A percentile compares a stretch with the other conserved stretches of the same genome.
Conservation (phyloP, 1,139 yeast genomes). For the Debaryomyces udenii region DNA sequence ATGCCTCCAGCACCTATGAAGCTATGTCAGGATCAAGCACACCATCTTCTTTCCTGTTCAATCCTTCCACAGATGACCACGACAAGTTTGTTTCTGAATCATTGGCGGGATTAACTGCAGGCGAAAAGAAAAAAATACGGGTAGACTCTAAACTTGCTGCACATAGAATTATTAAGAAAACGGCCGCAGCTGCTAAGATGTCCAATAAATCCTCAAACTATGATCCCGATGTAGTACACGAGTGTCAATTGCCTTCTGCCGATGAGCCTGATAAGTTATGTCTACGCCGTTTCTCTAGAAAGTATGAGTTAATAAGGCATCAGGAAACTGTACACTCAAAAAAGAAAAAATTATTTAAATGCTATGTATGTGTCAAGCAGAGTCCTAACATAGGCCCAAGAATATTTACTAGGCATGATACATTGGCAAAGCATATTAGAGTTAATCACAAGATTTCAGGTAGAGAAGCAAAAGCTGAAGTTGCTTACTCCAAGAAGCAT, state of each 20-base stretch:
- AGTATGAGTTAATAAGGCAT: constrained; percentile 91
- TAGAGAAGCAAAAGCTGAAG: constrained; percentile 62
- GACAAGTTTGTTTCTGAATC: constrained; percentile 31
- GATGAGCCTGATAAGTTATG: constrained; percentile 62
- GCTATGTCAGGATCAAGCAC: constrained; percentile 17
- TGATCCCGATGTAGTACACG: constrained; percentile 54
- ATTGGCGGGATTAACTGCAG: constrained; percentile 25
- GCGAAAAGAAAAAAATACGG: constrained; percentile 27
- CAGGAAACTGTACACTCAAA: constrained; percentile 95
- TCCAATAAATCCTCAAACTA: constrained; percentile 47
- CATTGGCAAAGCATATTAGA: constrained; percentile 88
- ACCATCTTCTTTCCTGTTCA: constrained; percentile 20
- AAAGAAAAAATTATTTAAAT: constrained; percentile 81
- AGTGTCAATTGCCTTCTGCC: constrained; percentile 51
- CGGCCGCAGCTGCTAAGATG: constrained; percentile 23
- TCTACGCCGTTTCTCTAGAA: constrained; percentile 83
- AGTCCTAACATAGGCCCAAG: constrained; percentile 54
- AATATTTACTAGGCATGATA: constrained; percentile 93
- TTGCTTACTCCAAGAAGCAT: constrained; percentile 50
- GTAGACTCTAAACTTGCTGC: constrained; percentile 35
- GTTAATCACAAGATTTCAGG: constrained; percentile 81
- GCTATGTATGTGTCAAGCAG: constrained; percentile 79
- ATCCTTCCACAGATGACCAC: constrained; percentile 26
- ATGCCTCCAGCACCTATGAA: constrained; percentile 14
- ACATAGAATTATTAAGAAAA: constrained; percentile 31